These are phyloP conservation scores for Exophiala lecanii-corni DNA, from an alignment of 2,329 filamentous ascomycete genomes.

Conservation along the genomic window DNA sequence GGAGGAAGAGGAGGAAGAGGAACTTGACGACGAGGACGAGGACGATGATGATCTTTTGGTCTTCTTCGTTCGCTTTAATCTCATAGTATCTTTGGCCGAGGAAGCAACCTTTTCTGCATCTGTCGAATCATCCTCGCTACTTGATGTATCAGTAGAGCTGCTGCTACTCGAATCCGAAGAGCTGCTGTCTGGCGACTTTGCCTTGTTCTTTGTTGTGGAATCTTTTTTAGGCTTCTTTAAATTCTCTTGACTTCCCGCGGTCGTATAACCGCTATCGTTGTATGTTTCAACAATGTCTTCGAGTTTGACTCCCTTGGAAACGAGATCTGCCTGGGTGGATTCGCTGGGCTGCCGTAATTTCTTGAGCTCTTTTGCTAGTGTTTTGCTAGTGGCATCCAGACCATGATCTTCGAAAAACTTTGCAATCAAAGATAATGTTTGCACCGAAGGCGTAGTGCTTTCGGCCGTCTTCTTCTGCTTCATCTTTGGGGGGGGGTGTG, in stretches of 20 bases:
- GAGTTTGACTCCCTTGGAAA: not conserved
- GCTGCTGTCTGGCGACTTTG: conserved; percentile 30
- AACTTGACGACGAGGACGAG: conserved; percentile 21
- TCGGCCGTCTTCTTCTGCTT: conserved; percentile 19
- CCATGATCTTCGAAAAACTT: conserved; percentile 62
- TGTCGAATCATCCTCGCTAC: conserved; percentile 27
- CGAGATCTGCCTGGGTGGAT: conserved; percentile 31
- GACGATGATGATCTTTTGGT: conserved; percentile 27
- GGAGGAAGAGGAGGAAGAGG: conserved; percentile 15
- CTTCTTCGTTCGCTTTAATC: conserved; percentile 13
- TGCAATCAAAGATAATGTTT: conserved; percentile 64
- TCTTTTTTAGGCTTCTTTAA: conserved; percentile 13
- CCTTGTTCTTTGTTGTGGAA: conserved; percentile 22
- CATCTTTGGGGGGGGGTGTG: conserved; percentile 8
- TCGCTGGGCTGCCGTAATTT: conserved; percentile 38
- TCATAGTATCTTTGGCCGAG: not conserved
- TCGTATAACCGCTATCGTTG: conserved; percentile 18
- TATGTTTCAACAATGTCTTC: conserved; percentile 30
- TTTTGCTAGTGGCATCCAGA: conserved; percentile 57
- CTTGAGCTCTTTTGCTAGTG: conserved; percentile 60
- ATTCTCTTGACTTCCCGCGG: conserved; percentile 1
- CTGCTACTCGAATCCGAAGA: conserved; percentile 1
- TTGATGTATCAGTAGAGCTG: conserved; percentile 39
- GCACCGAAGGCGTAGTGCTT: conserved; percentile 43
- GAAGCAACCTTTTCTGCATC: conserved; percentile 14